A percentile compares a stretch with the other conserved stretches of the same genome.
phyloP scores from a whole-genome alignment of 495 filamentous ascomycete species.

The Lichina pygmaea region DNA sequence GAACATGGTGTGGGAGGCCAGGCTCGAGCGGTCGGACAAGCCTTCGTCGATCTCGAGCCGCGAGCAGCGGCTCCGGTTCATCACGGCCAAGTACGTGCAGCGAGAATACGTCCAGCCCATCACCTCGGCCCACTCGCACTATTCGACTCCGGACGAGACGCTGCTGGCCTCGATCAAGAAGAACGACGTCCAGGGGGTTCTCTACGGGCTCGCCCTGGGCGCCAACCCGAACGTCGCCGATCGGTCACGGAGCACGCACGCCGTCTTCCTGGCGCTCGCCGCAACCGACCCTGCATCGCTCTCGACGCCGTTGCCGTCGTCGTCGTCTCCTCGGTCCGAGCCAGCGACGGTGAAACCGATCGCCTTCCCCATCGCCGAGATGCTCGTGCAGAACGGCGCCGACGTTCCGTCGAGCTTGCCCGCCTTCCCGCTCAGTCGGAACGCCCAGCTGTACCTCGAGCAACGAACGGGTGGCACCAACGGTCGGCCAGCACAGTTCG shows the following conservation, averaged over 20 bases:
- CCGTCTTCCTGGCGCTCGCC: constrained; percentile 75
- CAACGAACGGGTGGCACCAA: constrained; percentile 29
- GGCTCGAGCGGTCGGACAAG: constrained; percentile 35
- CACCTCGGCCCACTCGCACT: constrained; percentile 45
- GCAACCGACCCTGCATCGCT: constrained; percentile 74
- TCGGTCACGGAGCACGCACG: constrained; percentile 65
- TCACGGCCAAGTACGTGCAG: constrained; percentile 84
- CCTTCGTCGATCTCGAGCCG: constrained; percentile 50
- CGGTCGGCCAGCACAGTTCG: background rate
- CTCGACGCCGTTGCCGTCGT: constrained; percentile 13
- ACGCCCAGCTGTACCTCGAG: constrained; percentile 62
- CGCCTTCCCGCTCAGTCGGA: constrained; percentile 46
- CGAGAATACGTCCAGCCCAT: constrained; percentile 55
- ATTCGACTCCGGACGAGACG: constrained; percentile 59
- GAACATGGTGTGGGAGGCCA: constrained; percentile 93
- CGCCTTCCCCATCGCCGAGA: constrained; percentile 67
- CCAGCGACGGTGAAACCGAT: constrained; percentile 12
- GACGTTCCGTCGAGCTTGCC: constrained; percentile 50
- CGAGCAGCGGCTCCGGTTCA: constrained; percentile 75
- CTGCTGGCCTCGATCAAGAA: constrained; percentile 84
- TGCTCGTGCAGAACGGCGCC: constrained; percentile 82
- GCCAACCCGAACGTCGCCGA: constrained; percentile 76
- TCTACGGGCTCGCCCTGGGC: constrained; percentile 68
- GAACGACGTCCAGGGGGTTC: constrained; percentile 73
- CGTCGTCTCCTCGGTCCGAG: constrained; percentile 11